Percentiles rank a stretch among this genome's conserved stretches.
Conservation (phyloP, 768 basidiomycete species). For the Mycena belliarum region DNA sequence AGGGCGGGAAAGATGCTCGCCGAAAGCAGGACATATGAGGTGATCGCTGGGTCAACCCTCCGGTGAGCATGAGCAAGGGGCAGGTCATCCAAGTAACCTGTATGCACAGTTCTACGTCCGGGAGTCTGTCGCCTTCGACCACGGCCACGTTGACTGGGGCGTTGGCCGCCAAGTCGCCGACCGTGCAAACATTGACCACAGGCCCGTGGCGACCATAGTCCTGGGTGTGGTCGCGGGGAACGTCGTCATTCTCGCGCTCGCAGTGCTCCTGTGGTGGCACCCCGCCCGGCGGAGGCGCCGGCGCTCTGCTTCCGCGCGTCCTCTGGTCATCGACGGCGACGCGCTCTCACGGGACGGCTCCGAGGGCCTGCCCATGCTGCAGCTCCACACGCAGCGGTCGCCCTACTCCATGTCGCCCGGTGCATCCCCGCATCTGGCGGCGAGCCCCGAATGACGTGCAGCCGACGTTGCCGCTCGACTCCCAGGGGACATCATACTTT, state of each 20-base stretch:
- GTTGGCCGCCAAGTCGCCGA: not conserved
- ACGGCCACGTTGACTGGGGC: not conserved
- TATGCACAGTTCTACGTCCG: not conserved
- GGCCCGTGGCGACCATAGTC: not conserved
- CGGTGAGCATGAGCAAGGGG: not conserved
- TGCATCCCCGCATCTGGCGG: not conserved
- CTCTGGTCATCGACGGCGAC: conserved; percentile 9
- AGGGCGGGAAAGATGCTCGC: not conserved
- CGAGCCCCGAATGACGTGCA: not conserved
- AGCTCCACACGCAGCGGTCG: not conserved
- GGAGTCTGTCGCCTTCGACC: not conserved
- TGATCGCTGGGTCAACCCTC: not conserved
- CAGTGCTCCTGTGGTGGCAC: not conserved
- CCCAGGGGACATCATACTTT: too few relatives aligned
- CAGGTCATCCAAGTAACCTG: not conserved
- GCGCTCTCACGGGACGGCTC: not conserved
- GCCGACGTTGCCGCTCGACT: too few relatives aligned
- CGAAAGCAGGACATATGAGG: not conserved
- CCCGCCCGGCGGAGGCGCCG: not conserved
- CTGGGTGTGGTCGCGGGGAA: not conserved
- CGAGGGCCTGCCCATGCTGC: not conserved
- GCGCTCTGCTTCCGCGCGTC: not conserved
- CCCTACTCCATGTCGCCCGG: not conserved
- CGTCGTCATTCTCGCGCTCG: not conserved
- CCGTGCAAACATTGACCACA: not conserved